phyloP scores from a whole-genome alignment of 192 early-diverging fungal species.

The Linnemannia schmuckeri region DNA sequence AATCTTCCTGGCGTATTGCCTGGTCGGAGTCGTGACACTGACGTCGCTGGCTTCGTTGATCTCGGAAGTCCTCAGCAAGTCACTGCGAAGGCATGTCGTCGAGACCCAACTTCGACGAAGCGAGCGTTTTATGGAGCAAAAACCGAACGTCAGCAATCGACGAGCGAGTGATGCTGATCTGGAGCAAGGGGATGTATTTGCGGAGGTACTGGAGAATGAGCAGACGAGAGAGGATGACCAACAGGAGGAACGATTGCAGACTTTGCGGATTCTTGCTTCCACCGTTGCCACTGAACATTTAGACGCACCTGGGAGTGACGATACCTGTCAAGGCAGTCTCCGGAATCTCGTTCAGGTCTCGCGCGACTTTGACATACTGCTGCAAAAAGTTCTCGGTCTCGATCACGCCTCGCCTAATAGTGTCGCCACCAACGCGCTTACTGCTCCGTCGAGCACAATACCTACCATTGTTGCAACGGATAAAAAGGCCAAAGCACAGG shows the following conservation, averaged over 20 bases:
- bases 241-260: slow-evolving; percentile 1
- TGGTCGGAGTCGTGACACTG: slow-evolving; percentile 9
- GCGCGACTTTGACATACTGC: slow-evolving; percentile 4
- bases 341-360: slow-evolving; percentile 11
- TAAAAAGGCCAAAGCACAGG: neutral
- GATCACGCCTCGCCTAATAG: neutral
- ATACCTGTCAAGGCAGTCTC: slow-evolving; percentile 2
- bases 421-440: neutral
- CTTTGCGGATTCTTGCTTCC: neutral
- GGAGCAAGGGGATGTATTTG: neutral
- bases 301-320: too few species aligned
- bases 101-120: slow-evolving; percentile 7
- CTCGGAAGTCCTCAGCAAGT: slow-evolving; percentile 12
- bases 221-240: neutral
- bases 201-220: slow-evolving; percentile 4
- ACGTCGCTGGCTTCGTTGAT: slow-evolving; percentile 3
- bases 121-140: slow-evolving; percentile 13
- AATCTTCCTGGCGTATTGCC: slow-evolving; percentile 9
- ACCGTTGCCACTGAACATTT: neutral
- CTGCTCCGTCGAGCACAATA: neutral
- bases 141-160: neutral
- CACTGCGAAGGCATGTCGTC: slow-evolving; percentile 9
- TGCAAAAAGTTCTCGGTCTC: neutral
- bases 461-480: neutral
- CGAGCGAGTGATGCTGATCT: slow-evolving; percentile 2